These are phyloP conservation scores for Paramecium pentaurelia DNA, from an alignment of 73 alveolate genomes.

Conservation along the genomic window DNA sequence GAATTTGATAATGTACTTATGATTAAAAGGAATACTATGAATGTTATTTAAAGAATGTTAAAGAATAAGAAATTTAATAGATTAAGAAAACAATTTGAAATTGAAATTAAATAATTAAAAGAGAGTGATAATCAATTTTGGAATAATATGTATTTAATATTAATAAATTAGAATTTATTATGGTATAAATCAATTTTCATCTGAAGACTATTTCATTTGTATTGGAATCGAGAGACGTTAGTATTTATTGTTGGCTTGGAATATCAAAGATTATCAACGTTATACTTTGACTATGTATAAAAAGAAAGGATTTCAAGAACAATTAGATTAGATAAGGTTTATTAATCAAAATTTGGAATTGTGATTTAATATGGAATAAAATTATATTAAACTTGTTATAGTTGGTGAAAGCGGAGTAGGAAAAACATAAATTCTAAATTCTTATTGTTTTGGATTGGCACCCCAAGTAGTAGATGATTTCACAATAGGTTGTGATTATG, in stretches of 20 bases:
- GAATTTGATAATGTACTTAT: slow-evolving; percentile 26
- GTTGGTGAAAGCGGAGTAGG: slow-evolving; percentile 47
- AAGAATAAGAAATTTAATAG: not conserved
- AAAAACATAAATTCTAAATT: slow-evolving; percentile 15
- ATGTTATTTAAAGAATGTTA: not conserved
- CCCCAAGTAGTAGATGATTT: not conserved
- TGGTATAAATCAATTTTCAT: not conserved
- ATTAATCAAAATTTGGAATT: not conserved
- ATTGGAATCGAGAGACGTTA: not conserved
- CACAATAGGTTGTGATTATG: slow-evolving; percentile 43
- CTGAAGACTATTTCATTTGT: not conserved
- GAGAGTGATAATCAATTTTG: not conserved
- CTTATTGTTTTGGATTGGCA: slow-evolving; percentile 25
- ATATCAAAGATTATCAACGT: not conserved
- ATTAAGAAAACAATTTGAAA: not conserved
- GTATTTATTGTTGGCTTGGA: slow-evolving; percentile 10
- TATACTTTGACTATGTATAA: not conserved
- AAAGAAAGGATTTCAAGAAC: not conserved
- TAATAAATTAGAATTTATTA: not conserved
- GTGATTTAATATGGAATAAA: slow-evolving; percentile 34
- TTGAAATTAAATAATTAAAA: not conserved
- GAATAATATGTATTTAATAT: not conserved
- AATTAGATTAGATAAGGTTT: not conserved
- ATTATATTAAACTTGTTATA: slow-evolving; percentile 18
- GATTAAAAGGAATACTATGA: not conserved